Conservation (phyloP, 202 grass and related monocot genomes). For the Zizania palustris region DNA sequence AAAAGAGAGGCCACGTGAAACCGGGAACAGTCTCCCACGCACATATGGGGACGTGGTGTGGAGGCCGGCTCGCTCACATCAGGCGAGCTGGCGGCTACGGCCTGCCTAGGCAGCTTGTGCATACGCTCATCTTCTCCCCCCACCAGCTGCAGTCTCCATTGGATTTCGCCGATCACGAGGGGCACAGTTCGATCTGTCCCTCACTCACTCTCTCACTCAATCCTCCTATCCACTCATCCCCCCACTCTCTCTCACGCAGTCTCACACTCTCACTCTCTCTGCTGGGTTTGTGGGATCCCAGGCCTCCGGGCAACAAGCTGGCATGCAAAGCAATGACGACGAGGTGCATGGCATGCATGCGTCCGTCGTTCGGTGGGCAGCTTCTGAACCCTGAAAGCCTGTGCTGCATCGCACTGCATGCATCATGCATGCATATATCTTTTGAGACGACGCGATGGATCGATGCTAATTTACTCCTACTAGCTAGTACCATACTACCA, state of each 20-base stretch:
- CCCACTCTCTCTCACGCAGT: too few relatives aligned
- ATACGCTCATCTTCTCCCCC: not conserved
- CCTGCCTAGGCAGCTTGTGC: not conserved
- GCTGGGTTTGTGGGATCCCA: not conserved
- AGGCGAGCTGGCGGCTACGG: not conserved
- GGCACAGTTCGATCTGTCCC: constrained; percentile 56
- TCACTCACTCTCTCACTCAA: not conserved
- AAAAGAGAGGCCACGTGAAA: constrained; percentile 84
- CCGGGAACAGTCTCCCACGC: constrained; percentile 76
- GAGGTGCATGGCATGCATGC: constrained; percentile 34
- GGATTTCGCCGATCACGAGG: constrained; percentile 76
- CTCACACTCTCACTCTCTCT: not conserved
- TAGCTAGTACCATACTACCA: too few relatives aligned
- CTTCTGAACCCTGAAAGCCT: constrained; percentile 22
- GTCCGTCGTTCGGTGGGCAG: not conserved
- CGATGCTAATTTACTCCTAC: too few relatives aligned
- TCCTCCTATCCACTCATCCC: too few relatives aligned
- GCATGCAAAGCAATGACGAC: constrained; percentile 14
- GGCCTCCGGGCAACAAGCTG: not conserved
- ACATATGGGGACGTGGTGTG: constrained; percentile 35
- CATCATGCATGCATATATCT: not conserved
- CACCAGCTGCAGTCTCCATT: not conserved
- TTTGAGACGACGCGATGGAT: too few relatives aligned
- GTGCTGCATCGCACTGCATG: not conserved
- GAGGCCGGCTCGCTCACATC: not conserved